A percentile compares a stretch with the other conserved stretches of the same genome.
phyloP scores from a whole-genome alignment of 352 stramenopile species.

The Phytopythium sindhum region DNA sequence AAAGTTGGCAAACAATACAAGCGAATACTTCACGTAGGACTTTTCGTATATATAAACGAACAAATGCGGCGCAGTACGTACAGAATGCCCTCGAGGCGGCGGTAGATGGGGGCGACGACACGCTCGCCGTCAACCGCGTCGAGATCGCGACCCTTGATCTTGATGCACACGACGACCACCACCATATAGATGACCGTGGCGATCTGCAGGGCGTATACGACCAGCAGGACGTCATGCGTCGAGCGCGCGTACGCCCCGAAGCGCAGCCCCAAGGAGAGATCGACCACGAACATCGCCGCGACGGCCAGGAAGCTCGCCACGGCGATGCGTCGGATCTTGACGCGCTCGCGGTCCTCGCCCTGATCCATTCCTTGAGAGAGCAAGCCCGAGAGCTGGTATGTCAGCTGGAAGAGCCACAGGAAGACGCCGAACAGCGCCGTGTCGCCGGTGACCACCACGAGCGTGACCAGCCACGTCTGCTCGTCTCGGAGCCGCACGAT shows the following conservation, averaged over 20 bases:
- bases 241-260: constrained; percentile 24
- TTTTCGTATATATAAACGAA: neutral
- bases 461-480: constrained; percentile 28
- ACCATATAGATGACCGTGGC: constrained; percentile 34
- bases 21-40: neutral
- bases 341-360: constrained; percentile 22
- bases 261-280: constrained; percentile 25
- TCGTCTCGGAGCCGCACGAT: constrained; percentile 28
- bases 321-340: constrained; percentile 18
- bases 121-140: constrained; percentile 40
- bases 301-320: constrained; percentile 27
- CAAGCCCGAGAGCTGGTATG: constrained; percentile 33
- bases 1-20: neutral
- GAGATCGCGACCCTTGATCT: constrained; percentile 39
- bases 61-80: constrained; percentile 11
- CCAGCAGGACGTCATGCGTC: constrained; percentile 33
- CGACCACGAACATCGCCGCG: constrained; percentile 29
- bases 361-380: constrained; percentile 38
- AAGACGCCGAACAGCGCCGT: constrained; percentile 34
- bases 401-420: constrained; percentile 46
- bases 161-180: constrained; percentile 32
- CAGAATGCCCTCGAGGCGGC: constrained; percentile 57
- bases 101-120: constrained; percentile 51
- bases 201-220: constrained; percentile 31
- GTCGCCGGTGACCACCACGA: constrained; percentile 33